Evolutionary conservation across 2,329 filamentous ascomycete species (phyloP), one percentile per base, ranked within the genome.

Genomic region (Fusarium decemcellulare): DNA sequence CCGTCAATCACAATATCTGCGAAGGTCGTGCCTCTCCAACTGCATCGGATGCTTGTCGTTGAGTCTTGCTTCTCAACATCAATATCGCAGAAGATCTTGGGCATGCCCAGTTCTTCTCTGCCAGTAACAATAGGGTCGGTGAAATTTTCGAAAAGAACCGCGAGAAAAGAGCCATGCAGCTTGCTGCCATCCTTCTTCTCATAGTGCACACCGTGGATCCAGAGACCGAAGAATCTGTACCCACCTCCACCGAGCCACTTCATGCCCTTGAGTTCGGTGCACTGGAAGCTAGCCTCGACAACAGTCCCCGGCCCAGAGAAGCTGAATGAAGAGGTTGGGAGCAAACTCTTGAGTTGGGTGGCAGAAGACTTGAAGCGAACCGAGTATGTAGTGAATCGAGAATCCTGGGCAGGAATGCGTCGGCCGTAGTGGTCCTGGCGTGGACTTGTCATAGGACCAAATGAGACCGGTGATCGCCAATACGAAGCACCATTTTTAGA

Each of bases 151-250:
- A 91, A 88, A 0, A 91, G 76, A 0, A 90, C 78, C 0, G 87
- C 84, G 39, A 91, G 74, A 67, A 86, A 91, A 0, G 85, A 85
- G 2, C 88, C 89, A 12, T 76, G 76, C 1, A 88, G 71, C 0
- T 81, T 77, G 0, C 79, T 77, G 2, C 87, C 87, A 57, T 77
- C 86, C 74, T 81, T 78, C 67, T 84, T 86, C 1, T 77, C 81
- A 67, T 90, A 90, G 64, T 88, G 77, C 2, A 91, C 85, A 0
- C 87, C 89, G 64, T 91, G 89, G 15, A 92, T 84, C 72, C 89
- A 91, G 0, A 92, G 81, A 0, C 88, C 89, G 14, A 89, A 78
- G 68, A 86, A 84, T 16, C 79, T 83, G 73, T 91, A 91, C 1
- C 89, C 88, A 0, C 79, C 77, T 3, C 89, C 89, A 5, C 86